These are phyloP conservation scores for Aristolochia californica DNA, from an alignment of 164 flowering plant species.

Conservation along the genomic window DNA sequence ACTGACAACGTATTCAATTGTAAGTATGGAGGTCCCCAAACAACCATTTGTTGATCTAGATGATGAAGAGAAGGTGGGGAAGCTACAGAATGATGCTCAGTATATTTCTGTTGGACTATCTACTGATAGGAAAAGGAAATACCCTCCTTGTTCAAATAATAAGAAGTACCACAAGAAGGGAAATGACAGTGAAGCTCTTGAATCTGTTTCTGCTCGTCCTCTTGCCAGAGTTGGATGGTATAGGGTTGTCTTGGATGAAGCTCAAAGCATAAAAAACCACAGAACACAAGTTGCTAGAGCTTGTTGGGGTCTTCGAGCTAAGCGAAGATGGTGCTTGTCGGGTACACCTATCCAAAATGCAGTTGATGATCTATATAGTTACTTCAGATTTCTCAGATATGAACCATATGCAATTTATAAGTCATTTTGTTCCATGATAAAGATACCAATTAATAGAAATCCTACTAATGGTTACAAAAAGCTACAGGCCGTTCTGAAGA, in stretches of 20 bases:
- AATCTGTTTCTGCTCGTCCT: constrained; percentile 41
- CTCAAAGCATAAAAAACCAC: constrained; percentile 94
- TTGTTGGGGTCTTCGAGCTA: constrained; percentile 92
- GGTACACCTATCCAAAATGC: constrained; percentile 98
- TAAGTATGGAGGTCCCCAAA: constrained; percentile 88
- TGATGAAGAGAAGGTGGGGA: constrained; percentile 32
- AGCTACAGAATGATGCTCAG: too few relatives aligned
- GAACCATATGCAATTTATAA: constrained; percentile 70
- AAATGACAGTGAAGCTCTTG: constrained; percentile 8
- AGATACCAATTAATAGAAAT: constrained; percentile 60
- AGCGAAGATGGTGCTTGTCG: constrained; percentile 94
- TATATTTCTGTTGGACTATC: too few relatives aligned
- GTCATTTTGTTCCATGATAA: constrained; percentile 46
- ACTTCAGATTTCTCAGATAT: constrained; percentile 88
- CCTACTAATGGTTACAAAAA: constrained; percentile 70
- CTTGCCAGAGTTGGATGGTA: constrained; percentile 84
- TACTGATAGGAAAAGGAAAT: constrained; percentile 44
- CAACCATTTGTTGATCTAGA: constrained; percentile 77
- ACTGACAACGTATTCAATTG: constrained; percentile 88
- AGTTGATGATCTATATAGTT: constrained; percentile 91
- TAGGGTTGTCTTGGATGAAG: constrained; percentile 93
- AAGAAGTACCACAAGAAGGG: too few relatives aligned
- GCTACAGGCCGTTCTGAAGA: constrained; percentile 79
- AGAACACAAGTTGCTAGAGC: constrained; percentile 96
- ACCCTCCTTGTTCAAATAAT: too few relatives aligned